Evolutionary conservation across 495 filamentous ascomycete species (phyloP), one percentile per base, ranked within the genome.

Genomic region (Filosporella fistucella): DNA sequence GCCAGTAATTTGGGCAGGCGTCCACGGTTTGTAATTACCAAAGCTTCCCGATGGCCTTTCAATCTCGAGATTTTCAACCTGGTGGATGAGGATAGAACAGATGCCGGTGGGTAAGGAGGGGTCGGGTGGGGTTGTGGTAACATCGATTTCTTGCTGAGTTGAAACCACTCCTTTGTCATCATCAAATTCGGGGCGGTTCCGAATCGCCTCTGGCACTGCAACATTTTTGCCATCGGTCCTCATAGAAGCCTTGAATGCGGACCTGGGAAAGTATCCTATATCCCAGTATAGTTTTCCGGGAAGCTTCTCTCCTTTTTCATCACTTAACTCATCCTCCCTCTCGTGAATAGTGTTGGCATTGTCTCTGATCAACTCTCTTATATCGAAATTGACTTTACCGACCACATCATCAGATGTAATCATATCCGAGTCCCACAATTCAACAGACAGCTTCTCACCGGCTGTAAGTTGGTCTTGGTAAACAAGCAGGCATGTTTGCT

Each of bases 271-370:
- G 57, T 80, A 84, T 4, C 82, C 82, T 49, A 85, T 80, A 55
- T 86, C 82, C 82, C 82, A 86, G 57, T 81, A 81, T 21, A 86
- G 58, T 49, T 85, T 74, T 44, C 82, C 82, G 0, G 82, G 82
- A 79, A 86, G 84, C 42, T 81, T 76, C 47, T 71, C 82, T 26
- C 74, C 82, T 24, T 78, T 74, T 36, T 81, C 74, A 56, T 84
- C 72, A n/a, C 81, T 81, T 38, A 77, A 60, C 1, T 85, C 65
- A 48, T 80, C 82, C 4, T 77, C 82, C 9, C 82, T 70, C 53
- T 85, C 78, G n/a, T 79, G 78, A 47, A 81, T 84, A 79, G 83
- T 85, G 42, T 78, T 81, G 41, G 78, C 71, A 1, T 82, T 81
- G 52, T 85, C 81, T 54, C 83, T 78, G 40, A 85, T 82, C 77